These are phyloP conservation scores for Waitea zeae DNA, from an alignment of 1,284 basidiomycete genomes.

Conservation along the genomic window DNA sequence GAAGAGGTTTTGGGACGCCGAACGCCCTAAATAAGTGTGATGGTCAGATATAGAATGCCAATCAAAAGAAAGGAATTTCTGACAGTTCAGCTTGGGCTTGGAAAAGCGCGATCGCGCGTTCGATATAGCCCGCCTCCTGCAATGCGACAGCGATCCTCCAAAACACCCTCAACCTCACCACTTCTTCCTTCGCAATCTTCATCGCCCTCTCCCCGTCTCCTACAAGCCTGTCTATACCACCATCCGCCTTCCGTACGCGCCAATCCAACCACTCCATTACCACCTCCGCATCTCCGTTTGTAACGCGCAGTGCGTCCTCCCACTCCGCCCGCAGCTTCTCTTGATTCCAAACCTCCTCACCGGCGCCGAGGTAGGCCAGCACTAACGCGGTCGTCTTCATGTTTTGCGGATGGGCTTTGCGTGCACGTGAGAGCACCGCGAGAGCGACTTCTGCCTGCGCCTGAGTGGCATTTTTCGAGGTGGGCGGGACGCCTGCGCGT, in stretches of 20 bases:
- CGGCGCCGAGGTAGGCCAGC: slow-evolving; percentile 49
- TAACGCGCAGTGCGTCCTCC: slow-evolving; percentile 39
- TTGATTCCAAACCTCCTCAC: slow-evolving; percentile 52
- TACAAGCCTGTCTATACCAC: slow-evolving; percentile 32
- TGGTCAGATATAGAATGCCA: background rate
- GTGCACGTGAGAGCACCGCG: slow-evolving; percentile 47
- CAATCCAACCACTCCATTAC: slow-evolving; percentile 68
- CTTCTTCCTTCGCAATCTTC: slow-evolving; percentile 26
- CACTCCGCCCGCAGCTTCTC: slow-evolving; percentile 44
- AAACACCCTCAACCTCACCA: slow-evolving; percentile 42
- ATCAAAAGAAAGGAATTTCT: slow-evolving; percentile 11
- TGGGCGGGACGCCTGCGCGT: slow-evolving; percentile 34
- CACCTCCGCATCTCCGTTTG: slow-evolving; percentile 20
- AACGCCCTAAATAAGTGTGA: slow-evolving; percentile 27
- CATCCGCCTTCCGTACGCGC: slow-evolving; percentile 29
- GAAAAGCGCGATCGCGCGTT: slow-evolving; percentile 55
- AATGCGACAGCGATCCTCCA: slow-evolving; percentile 58
- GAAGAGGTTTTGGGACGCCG: slow-evolving; percentile 25
- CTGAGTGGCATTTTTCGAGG: slow-evolving; percentile 46
- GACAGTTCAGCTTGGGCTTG: slow-evolving; percentile 68
- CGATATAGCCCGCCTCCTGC: slow-evolving; percentile 44
- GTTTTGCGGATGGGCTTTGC: slow-evolving; percentile 36
- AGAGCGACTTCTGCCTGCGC: slow-evolving; percentile 52
- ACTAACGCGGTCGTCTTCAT: slow-evolving; percentile 27
- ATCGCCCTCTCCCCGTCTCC: slow-evolving; percentile 28